Base-by-base conservation (phyloP, 768 basidiomycete genomes). In the Boletus eberwhitei region DNA sequence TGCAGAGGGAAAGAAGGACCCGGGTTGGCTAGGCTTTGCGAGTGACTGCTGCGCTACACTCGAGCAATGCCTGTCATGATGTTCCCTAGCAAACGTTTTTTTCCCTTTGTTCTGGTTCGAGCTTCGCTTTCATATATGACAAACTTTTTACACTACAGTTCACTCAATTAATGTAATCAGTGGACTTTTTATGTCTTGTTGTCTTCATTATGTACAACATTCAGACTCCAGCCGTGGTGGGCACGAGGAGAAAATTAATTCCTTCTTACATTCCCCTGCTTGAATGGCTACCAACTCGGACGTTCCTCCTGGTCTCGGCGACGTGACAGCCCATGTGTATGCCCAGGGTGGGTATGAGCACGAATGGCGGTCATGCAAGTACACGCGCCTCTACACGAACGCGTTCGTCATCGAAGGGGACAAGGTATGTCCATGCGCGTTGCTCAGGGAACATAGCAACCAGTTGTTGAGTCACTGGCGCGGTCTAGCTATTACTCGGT, bases 401-500 rank as follows among this genome's bases (percentile, higher is more conserved):
- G 85, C 84, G 38, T 89, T 87, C 60, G 73, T 90, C 47, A 65
- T 85, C 11, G 71, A 83, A 22, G 75, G 77, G 44, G 71, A 73
- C 45, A 80, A 80, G 71, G 82, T 82, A 47, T 37, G 59, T 36
- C 42, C 39, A 5, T 16, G 19, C 43, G 6, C 21, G 8, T 26
- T 9, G 29, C 19, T 8, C n/a, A 17, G 21, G 16, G 26, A 35
- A 14, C 21, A 5, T n/a, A 8, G 39, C 31, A 17, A 44, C 24
- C 40, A 21, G 16, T 26, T 36, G 31, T 32, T 44, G n/a, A n/a
- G n/a, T n/a, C 34, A 55, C 11, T 26, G 36, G 21, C 8, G 8
- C 11, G 29, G 29, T 79, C 50, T 79, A 89, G 84, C 70, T 92
- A 14, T 71, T 92, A 16, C 77, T 92, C 9, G 90, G 90, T 4